Conservation (phyloP, 495 filamentous ascomycete species). For the Ascodesmis nigricans region DNA sequence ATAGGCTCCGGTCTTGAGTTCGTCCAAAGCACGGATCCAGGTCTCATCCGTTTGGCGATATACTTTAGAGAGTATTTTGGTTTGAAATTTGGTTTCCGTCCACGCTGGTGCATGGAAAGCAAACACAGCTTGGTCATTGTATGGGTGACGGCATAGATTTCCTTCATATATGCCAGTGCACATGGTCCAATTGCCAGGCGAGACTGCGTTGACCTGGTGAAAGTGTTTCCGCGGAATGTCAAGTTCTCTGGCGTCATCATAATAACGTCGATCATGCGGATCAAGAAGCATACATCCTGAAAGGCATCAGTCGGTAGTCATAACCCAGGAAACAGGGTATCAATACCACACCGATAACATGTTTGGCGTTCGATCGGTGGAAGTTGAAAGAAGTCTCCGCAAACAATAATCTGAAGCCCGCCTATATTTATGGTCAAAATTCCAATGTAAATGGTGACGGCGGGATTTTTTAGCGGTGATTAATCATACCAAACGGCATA, state of each 20-base stretch:
- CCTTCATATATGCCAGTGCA: constrained; percentile 2
- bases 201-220: constrained; percentile 6
- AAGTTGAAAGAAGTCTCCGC: constrained; percentile 22
- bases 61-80: constrained; percentile 8
- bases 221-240: neutral
- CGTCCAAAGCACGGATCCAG: constrained; percentile 13
- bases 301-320: neutral
- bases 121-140: constrained; percentile 18
- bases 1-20: constrained; percentile 11
- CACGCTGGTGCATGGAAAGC: constrained; percentile 19
- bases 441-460: too few species aligned
- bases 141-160: constrained; percentile 11
- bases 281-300: neutral
- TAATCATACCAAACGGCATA: constrained; percentile 12
- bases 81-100: constrained; percentile 10
- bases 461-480: neutral
- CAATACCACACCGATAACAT: constrained; percentile 15
- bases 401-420: constrained; percentile 17
- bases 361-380: constrained; percentile 18
- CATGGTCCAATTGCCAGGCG: constrained; percentile 6
- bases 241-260: neutral
- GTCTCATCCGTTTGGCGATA: constrained; percentile 12
- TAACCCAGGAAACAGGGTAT: neutral
- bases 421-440: constrained; percentile 7
- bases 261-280: too few species aligned